Percentiles rank a stretch among this genome's conserved stretches.
Conservation (phyloP, 768 basidiomycete genomes). For the Suillus placidus region DNA sequence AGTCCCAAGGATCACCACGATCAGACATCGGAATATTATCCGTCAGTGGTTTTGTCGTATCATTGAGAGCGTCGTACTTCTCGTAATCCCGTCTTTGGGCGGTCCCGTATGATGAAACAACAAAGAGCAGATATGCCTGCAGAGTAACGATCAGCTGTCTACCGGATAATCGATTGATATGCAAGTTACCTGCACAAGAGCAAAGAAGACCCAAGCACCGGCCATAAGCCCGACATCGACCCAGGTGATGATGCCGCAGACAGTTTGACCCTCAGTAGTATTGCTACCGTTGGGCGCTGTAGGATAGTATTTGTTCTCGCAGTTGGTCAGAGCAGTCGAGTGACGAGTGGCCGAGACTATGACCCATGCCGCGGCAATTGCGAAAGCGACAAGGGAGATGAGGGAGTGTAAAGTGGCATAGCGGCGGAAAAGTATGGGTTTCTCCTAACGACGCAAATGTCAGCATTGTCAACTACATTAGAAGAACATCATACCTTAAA, state of each 20-base stretch:
- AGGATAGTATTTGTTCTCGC: conserved; percentile 61
- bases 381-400: conserved; percentile 61
- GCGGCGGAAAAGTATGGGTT: conserved; percentile 60
- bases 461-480: conserved; percentile 11
- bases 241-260: conserved; percentile 93
- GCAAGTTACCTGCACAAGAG: conserved; percentile 72
- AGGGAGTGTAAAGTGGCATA: conserved; percentile 71
- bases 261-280: conserved; percentile 58
- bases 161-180: not conserved
- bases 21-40: conserved; percentile 66
- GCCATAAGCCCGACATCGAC: conserved; percentile 91
- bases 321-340: conserved; percentile 65
- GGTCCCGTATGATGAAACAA: conserved; percentile 65
- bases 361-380: conserved; percentile 79
- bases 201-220: conserved; percentile 81
- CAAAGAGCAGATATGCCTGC: conserved; percentile 52
- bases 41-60: conserved; percentile 53
- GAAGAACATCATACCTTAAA: conserved; percentile 53
- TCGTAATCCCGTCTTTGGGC: conserved; percentile 80
- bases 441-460: conserved; percentile 53
- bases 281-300: conserved; percentile 34
- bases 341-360: conserved; percentile 81
- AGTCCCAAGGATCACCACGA: conserved; percentile 73
- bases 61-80: conserved; percentile 75
- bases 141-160: conserved; percentile 8